Evolutionary conservation across 257 asterid species (phyloP).

Genomic region (Buddleja alternifolia): DNA sequence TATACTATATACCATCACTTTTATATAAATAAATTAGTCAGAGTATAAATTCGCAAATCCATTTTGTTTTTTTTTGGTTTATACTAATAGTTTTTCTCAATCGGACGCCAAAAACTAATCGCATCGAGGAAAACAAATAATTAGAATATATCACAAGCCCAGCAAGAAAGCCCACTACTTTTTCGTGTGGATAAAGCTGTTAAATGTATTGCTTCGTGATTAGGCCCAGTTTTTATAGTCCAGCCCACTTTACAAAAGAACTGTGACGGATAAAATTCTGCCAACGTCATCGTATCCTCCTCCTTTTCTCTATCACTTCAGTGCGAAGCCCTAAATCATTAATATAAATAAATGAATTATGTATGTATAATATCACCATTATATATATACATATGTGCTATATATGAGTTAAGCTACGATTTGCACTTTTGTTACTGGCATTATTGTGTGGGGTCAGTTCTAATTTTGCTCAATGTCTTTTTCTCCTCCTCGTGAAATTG

Average conservation of each 20-base stretch:
- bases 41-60: too few relatives aligned
- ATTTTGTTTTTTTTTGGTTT: too few relatives aligned
- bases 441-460: neutral
- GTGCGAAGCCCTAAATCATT: constrained; percentile 17
- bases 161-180: neutral
- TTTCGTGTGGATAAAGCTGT: too few relatives aligned
- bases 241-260: neutral
- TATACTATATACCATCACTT: too few relatives aligned
- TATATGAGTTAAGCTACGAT: neutral
- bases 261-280: neutral
- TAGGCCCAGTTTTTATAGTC: neutral
- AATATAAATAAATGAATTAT: neutral
- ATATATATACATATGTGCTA: neutral
- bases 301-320: neutral
- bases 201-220: neutral
- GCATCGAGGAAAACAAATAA: too few relatives aligned
- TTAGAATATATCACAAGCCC: too few relatives aligned
- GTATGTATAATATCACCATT: neutral
- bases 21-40: too few relatives aligned
- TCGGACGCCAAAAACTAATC: too few relatives aligned
- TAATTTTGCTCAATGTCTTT: neutral
- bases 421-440: neutral
- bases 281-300: neutral
- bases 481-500: neutral
- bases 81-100: too few relatives aligned